Percentiles rank a stretch among this genome's conserved stretches.
These are phyloP conservation scores for Cymbopogon citratus DNA, from an alignment of 176 grass and related monocot species.

Conservation along the genomic window DNA sequence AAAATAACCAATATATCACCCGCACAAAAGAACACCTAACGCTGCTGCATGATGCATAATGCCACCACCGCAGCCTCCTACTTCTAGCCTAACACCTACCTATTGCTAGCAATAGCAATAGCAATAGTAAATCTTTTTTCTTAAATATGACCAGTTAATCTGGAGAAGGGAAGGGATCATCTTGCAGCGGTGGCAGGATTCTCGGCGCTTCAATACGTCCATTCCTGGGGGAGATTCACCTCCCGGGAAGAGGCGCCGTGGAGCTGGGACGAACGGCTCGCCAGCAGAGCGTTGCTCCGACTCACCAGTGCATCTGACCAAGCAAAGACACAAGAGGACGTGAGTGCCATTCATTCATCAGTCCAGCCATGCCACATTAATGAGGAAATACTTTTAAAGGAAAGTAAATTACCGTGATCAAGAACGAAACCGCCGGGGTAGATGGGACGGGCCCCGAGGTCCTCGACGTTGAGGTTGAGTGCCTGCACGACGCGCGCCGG, in stretches of 20 bases:
- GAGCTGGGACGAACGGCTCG: neutral
- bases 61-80: constrained; percentile 34
- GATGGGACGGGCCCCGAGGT: constrained; percentile 55
- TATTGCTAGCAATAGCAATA: constrained; percentile 28
- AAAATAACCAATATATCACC: constrained; percentile 62
- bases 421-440: constrained; percentile 54
- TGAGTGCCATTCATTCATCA: neutral
- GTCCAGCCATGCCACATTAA: neutral
- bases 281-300: constrained; percentile 50
- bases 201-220: constrained; percentile 68
- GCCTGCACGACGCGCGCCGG: constrained; percentile 86
- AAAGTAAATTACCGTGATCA: constrained; percentile 33
- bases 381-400: neutral
- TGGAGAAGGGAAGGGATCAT: neutral
- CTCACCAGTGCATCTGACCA: constrained; percentile 52
- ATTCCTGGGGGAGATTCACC: constrained; percentile 64
- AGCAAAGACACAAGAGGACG: neutral
- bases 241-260: neutral
- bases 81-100: constrained; percentile 51
- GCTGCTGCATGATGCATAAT: constrained; percentile 1
- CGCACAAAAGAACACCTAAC: constrained; percentile 56
- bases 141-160: constrained; percentile 23
- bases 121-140: neutral
- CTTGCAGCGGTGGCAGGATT: neutral
- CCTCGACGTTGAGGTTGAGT: constrained; percentile 80